Evolutionary conservation across 2,329 filamentous ascomycete species (phyloP), one percentile per base, ranked within the genome.

Genomic region (Penicillium sp.): DNA sequence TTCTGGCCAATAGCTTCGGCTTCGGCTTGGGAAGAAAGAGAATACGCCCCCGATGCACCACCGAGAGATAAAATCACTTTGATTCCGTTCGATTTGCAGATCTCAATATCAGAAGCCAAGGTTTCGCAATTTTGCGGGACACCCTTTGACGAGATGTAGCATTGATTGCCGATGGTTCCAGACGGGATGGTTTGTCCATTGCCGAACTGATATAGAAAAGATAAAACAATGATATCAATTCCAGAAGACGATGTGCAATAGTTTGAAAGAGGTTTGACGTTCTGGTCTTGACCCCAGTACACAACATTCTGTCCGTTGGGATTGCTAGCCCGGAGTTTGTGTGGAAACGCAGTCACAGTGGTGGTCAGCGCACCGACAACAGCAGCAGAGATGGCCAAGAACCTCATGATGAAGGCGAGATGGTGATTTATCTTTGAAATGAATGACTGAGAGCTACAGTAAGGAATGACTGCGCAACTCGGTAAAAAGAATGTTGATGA

Each of bases 31-130:
- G 64, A 66, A 13, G 57, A 50, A 1, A 72, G 54, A 8, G 62
- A 62, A 55, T 70, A 68, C 5, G 64, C 58, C 13, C 69, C 65
- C 27, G 56, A 55, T 0, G 66, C 71, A 29, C 74, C 75, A 13
- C 74, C 74, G 0, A 77, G 59, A 6, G 73, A 71, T 6, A 77
- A 53, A 46, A 76, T 67, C 25, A 77, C 63, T 56, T 73, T 76
- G 49, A 74, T 66, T 34, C 74, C 71, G 27, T 61, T 60, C 1
- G 49, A 49, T 57, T 74, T 71, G 60, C 75, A 77, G 7, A 62
- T 66, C 4, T 62, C 60, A 46, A 77, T 76, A n/a, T 71, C 67
- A 4, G 64, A 47, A 3, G 66, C 61, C 8, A 76, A 62, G 36
- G 57, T 55, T 9, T 70, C 69, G 45, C 73, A 76, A 46, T 66